Evolutionary conservation across 2,329 filamentous ascomycete genomes (phyloP).

Genomic region (Cordyceps tenuipes): DNA sequence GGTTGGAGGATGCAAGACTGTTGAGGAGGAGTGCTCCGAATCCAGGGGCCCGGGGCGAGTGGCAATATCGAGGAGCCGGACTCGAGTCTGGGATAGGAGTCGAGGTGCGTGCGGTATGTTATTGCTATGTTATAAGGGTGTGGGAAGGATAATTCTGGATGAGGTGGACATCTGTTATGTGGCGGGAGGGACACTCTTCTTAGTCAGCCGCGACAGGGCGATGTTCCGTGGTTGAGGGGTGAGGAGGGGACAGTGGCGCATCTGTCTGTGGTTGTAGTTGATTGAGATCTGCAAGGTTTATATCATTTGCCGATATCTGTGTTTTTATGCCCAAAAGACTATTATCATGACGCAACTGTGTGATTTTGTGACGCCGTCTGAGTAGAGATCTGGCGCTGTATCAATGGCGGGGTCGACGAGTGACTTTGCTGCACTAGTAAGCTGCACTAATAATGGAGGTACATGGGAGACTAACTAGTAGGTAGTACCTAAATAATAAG

Average conservation of each 20-base stretch:
- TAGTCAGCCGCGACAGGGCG: neutral
- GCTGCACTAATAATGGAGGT: too few species aligned
- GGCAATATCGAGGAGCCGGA: neutral
- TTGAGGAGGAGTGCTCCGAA: neutral
- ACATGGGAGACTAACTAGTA: too few species aligned
- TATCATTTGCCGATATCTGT: too few species aligned
- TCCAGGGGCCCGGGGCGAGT: neutral
- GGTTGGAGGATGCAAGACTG: slow-evolving; percentile 10
- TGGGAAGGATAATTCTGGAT: neutral
- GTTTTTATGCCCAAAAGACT: neutral
- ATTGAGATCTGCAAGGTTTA: neutral
- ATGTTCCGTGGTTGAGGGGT: neutral
- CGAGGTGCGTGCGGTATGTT: neutral
- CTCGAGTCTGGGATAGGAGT: neutral
- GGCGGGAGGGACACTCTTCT: neutral
- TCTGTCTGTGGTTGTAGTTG: neutral
- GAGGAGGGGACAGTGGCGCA: neutral
- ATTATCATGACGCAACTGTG: neutral
- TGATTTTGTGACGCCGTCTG: neutral
- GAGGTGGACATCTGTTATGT: neutral
- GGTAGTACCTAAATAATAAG: too few species aligned
- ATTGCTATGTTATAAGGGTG: neutral
- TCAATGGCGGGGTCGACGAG: neutral
- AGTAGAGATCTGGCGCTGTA: neutral
- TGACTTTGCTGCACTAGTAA: neutral